Base-by-base conservation (phyloP, 495 filamentous ascomycete species). In the Penicillium turbatum region DNA sequence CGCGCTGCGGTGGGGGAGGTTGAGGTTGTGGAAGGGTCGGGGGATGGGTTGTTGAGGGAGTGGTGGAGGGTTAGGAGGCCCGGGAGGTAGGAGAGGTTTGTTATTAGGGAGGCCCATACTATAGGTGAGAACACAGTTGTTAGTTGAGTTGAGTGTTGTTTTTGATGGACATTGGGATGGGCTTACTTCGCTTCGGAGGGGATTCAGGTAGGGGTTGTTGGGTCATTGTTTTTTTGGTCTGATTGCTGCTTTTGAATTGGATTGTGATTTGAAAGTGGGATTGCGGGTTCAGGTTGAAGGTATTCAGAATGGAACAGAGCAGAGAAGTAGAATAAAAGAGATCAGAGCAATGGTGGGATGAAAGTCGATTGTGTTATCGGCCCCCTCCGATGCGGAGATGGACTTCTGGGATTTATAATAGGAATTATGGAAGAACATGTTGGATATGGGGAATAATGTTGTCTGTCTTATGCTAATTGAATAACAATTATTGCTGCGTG, bases 41-140 rank as follows among this genome's bases (percentile, higher is more conserved):
- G 62, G 29, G 59, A 13, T 13, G 54, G 51, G 30, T 48, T 15
- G 41, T 53, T 44, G 37, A 69, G 60, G 45, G 66, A 64, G 61
- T 69, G 55, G 35, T 53, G 38, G 11, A 69, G 63, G 24, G 66
- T 69, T 6, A 69, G 55, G 42, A 66, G 58, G 48, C 65, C 65
- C 5, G 65, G 65, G 51, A 68, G 57, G 34, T 68, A 68, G 57
- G 55, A 46, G 38, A 65, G 56, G 38, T 65, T 68, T 27, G 65
- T 68, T 35, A 68, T 68, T 26, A 68, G 49, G 38, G 65, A 65
- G 38, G 59, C 65, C 65, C 65, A 68, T 49, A 68, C 58, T 61
- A 6, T 13, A 1, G 12, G 1, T 16, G 0, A 3, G 35, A 16
- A n/a, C 2, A 12, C n/a, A 6, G 31, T 11, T 9, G 47, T 60